These are phyloP conservation scores for Pleurotus tuber-regium DNA, from an alignment of 768 basidiomycete species.

Conservation along the genomic window DNA sequence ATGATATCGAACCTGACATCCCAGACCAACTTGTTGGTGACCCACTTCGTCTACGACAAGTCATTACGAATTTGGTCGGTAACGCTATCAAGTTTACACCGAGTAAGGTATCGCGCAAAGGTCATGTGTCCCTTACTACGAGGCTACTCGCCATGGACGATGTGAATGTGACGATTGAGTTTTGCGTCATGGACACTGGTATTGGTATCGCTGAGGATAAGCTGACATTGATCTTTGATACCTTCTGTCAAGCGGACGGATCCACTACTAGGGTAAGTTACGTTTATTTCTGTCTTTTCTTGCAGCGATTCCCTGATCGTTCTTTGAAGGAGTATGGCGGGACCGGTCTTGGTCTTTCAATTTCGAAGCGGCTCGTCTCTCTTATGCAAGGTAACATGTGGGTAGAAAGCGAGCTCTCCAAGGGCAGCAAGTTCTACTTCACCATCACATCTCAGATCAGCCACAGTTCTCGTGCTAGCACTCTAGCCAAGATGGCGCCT, in stretches of 20 bases:
- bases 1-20: conserved; percentile 92
- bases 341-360: conserved; percentile 93
- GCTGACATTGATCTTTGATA: conserved; percentile 96
- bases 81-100: conserved; percentile 98
- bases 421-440: conserved; percentile 95
- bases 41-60: conserved; percentile 88
- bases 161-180: conserved; percentile 87
- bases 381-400: conserved; percentile 99
- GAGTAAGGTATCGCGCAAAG: conserved; percentile 69
- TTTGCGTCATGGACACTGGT: conserved; percentile 96
- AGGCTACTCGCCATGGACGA: conserved; percentile 76
- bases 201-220: conserved; percentile 99
- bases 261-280: conserved; percentile 84
- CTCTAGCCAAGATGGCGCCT: conserved; percentile 75
- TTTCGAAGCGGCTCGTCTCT: conserved; percentile 93
- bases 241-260: conserved; percentile 97
- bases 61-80: conserved; percentile 91
- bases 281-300: conserved; percentile 11
- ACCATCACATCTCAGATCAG: conserved; percentile 86
- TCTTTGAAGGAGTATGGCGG: conserved; percentile 84
- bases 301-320: conserved; percentile 10
- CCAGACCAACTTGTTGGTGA: conserved; percentile 97
- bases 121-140: conserved; percentile 87
- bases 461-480: conserved; percentile 66
- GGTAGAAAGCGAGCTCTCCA: conserved; percentile 94